Conservation (phyloP, 2,329 filamentous ascomycete species). For the Fusarium anthophilum region DNA sequence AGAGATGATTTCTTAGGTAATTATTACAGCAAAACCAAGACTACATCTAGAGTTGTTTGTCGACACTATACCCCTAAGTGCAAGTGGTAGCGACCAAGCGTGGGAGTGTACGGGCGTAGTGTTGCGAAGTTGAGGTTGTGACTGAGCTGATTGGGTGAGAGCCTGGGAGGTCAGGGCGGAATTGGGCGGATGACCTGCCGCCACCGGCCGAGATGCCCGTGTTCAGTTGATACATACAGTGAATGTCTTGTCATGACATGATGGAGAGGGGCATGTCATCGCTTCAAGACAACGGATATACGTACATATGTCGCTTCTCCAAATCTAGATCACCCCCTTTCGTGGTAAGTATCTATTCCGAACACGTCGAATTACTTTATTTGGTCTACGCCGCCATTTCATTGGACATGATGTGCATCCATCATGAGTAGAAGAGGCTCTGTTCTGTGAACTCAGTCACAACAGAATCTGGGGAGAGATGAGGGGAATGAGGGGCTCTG, state of each 20-base stretch:
- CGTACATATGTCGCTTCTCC: neutral
- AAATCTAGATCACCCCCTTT: neutral
- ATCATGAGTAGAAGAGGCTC: constrained; percentile 35
- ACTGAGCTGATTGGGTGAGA: constrained; percentile 4
- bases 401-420: constrained; percentile 14
- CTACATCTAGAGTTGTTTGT: constrained; percentile 26
- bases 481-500: constrained; percentile 13
- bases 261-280: constrained; percentile 1
- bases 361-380: constrained; percentile 8
- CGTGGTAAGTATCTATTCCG: neutral
- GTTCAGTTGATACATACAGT: neutral
- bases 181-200: constrained; percentile 27
- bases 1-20: constrained; percentile 39
- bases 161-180: constrained; percentile 2
- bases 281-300: neutral
- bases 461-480: constrained; percentile 30
- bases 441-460: constrained; percentile 17
- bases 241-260: constrained; percentile 14
- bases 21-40: constrained; percentile 38
- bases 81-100: constrained; percentile 57
- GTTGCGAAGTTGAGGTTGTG: constrained; percentile 19
- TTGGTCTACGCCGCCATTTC: constrained; percentile 22
- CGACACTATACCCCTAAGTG: constrained; percentile 66
- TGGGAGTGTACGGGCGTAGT: constrained; percentile 32
- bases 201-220: constrained; percentile 16